Evolutionary conservation across 768 basidiomycete species (phyloP), one percentile per base, ranked within the genome.

Genomic region (Leccinum boreale): DNA sequence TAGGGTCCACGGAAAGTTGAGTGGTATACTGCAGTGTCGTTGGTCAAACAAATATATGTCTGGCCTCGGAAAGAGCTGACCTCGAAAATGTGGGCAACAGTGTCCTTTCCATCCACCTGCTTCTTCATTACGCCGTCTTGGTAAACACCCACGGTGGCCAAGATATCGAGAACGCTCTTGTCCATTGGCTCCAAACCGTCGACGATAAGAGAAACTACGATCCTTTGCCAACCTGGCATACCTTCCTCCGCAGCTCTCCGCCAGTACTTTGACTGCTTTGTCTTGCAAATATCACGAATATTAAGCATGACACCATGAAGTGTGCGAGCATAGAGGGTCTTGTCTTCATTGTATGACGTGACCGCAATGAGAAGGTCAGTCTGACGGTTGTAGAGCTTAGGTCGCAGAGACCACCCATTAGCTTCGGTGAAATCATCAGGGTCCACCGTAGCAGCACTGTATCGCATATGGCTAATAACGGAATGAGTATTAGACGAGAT

Each of bases 51-150:
- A 44, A 47, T 1, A 23, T 19, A 48, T 19, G 19, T 35, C 35
- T 4, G 49, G 48, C 24, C 35, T 47, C 35, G 55, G 19, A 52
- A 59, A 47, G 62, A 58, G 26, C 72, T 50, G 58, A 92, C 91
- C 85, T 97, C 94, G 67, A 98, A 98, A 59, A 98, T 92, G 69
- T 98, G 95, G 15, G 90, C 96, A 39, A 92, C 87, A 11, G 89
- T 92, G 59, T 92, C 84, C 72, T 96, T 93, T 58, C 84, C 86
- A 70, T 97, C 90, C 45, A 92, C 81, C 61, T 92, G 84, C 73
- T 93, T 95, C 76, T 94, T 94, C 89, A 95, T 94, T 60, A 96
- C 81, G 69, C 92, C 94, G 69, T 96, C 94, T 73, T 96, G 94
- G 67, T 96, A 96, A 5, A 93, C 90, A 29, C 94, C 94, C 26